Evolutionary conservation across 2,329 filamentous ascomycete genomes (phyloP).

Genomic region (Penicillium oxalicum): DNA sequence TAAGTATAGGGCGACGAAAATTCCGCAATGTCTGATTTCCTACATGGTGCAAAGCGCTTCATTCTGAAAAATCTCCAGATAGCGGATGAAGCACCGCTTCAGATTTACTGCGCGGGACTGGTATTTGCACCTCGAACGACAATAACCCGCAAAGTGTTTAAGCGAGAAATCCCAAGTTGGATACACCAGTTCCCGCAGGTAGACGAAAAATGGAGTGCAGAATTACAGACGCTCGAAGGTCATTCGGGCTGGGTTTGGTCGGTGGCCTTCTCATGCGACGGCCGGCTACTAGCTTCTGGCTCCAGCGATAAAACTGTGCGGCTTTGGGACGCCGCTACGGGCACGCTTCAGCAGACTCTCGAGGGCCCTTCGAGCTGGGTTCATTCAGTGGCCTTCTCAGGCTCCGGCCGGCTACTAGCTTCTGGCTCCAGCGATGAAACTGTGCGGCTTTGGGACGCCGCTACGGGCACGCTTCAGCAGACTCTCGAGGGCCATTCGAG

Average conservation of each 20-base stretch:
- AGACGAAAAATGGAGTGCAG: conserved; percentile 5
- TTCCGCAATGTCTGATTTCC: neutral
- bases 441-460: too few species aligned
- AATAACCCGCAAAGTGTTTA: neutral
- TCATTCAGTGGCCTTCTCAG: neutral
- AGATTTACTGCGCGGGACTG: conserved; percentile 1
- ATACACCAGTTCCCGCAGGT: conserved; percentile 6
- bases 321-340: neutral
- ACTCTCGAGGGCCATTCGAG: neutral
- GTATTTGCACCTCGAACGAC: conserved; percentile 1
- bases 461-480: neutral
- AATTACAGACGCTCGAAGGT: conserved; percentile 3
- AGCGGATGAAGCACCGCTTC: neutral
- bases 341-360: neutral
- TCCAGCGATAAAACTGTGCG: conserved; percentile 5
- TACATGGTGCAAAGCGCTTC: conserved; percentile 2
- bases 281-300: conserved; percentile 14
- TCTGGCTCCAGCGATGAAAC: neutral
- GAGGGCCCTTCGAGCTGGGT: neutral
- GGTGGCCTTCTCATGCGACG: conserved; percentile 18
- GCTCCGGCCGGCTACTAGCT: neutral
- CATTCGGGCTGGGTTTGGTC: conserved; percentile 3
- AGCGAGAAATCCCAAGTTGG: neutral
- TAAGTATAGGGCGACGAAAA: conserved; percentile 2
- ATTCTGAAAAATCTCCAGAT: conserved; percentile 1